Percentiles rank a stretch among this genome's conserved stretches.
Evolutionary conservation across 1,284 basidiomycete genomes (phyloP).

Genomic region (Puccinia sorghi): DNA sequence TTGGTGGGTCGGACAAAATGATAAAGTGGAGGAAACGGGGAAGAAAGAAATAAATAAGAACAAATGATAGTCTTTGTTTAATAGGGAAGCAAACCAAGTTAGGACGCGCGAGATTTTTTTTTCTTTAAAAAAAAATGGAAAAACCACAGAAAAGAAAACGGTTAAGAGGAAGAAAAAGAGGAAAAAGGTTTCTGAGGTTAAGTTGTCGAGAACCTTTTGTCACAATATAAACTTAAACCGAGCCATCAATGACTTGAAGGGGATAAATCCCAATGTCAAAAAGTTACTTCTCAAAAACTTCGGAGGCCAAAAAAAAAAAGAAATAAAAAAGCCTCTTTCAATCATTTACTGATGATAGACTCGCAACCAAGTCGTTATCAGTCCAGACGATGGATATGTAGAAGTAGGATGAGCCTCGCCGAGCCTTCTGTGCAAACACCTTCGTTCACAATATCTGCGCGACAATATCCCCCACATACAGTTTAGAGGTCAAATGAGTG

Average conservation of each 20-base stretch:
- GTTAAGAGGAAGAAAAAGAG: background rate
- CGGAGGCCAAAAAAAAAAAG: background rate
- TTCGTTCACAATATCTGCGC: slow-evolving; percentile 8
- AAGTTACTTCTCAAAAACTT: background rate
- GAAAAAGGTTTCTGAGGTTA: background rate
- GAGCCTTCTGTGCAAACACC: background rate
- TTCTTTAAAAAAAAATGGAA: background rate
- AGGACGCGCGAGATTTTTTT: background rate
- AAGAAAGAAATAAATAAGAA: slow-evolving; percentile 23
- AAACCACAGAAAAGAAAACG: background rate
- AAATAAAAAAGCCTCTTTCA: background rate
- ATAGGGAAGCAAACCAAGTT: background rate
- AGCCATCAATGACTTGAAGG: background rate
- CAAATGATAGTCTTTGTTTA: slow-evolving; percentile 43
- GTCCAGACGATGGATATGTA: slow-evolving; percentile 7
- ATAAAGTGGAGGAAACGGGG: background rate
- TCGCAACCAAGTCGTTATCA: background rate
- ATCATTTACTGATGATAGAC: background rate
- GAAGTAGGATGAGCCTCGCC: background rate
- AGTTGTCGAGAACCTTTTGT: background rate
- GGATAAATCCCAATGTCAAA: slow-evolving; percentile 60
- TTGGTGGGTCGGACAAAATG: background rate
- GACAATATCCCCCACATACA: background rate
- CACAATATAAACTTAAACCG: background rate
- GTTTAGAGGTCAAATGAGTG: background rate